A percentile compares a stretch with the other conserved stretches of the same genome.
Evolutionary conservation across 2,329 filamentous ascomycete species (phyloP).

Genomic region (Colletotrichum sp.): DNA sequence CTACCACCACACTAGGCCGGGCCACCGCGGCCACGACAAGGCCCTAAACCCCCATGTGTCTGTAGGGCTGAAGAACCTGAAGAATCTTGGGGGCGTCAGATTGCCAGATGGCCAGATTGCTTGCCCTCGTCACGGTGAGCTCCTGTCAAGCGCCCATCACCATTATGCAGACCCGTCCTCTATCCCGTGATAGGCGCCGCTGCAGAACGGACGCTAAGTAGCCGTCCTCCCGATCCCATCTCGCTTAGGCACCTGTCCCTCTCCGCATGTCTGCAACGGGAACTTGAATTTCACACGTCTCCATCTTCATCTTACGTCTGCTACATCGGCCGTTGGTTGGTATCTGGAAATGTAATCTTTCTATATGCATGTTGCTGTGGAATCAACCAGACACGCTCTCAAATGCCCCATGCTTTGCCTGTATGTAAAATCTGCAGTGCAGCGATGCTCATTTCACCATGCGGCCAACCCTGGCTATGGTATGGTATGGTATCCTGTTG

Average conservation of each 20-base stretch:
- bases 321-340: neutral
- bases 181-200: neutral
- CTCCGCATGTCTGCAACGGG: neutral
- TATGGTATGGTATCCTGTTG: neutral
- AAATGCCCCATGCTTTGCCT: neutral
- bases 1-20: neutral
- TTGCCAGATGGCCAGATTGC: neutral
- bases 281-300: neutral
- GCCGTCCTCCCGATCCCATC: neutral
- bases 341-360: neutral
- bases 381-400: constrained; percentile 12
- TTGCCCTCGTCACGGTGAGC: neutral
- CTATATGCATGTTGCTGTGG: neutral
- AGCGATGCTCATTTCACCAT: neutral
- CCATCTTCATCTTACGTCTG: neutral
- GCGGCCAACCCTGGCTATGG: neutral
- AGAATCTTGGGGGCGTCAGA: neutral
- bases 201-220: neutral
- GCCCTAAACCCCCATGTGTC: neutral
- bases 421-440: neutral
- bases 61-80: constrained; percentile 11
- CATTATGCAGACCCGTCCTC: neutral
- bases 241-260: neutral
- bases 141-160: neutral
- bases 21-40: neutral